phyloP scores from a whole-genome alignment of 306 rosid species.

The Cyamopsis tetragonoloba region DNA sequence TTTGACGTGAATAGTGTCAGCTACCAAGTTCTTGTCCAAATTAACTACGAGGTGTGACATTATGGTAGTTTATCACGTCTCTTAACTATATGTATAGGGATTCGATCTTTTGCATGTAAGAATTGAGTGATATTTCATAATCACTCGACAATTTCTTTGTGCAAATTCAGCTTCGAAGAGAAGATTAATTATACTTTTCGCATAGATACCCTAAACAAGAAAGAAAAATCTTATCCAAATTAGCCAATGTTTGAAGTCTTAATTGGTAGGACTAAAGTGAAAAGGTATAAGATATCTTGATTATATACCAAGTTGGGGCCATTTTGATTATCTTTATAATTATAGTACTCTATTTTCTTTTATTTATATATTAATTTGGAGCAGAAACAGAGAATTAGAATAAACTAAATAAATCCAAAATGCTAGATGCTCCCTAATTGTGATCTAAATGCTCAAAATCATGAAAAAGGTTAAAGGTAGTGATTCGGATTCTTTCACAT shows the following conservation, averaged over 20 bases:
- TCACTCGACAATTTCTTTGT: no score
- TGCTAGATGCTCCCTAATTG: slow-evolving; percentile 28
- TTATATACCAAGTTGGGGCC: slow-evolving; percentile 20
- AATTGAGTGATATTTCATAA: no score
- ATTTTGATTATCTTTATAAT: slow-evolving; percentile 11
- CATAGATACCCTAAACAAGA: no score
- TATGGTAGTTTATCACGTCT: no score
- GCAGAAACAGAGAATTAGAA: slow-evolving; percentile 25
- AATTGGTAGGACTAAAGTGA: background rate
- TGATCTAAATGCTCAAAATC: slow-evolving; percentile 35
- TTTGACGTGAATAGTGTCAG: no score
- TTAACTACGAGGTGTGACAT: no score
- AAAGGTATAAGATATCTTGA: slow-evolving; percentile 14
- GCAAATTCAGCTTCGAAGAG: no score
- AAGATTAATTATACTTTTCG: no score
- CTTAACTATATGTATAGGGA: no score
- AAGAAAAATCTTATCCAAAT: slow-evolving; percentile 22
- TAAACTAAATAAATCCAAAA: slow-evolving; percentile 33
- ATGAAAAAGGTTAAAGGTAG: no score
- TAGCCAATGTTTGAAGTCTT: background rate
- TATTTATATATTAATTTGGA: background rate
- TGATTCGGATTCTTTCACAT: slow-evolving; percentile 39
- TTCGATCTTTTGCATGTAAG: no score
- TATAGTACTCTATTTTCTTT: slow-evolving; percentile 3
- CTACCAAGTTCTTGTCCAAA: no score